A percentile compares a stretch with the other conserved stretches of the same genome.
Conservation (phyloP, 768 basidiomycete genomes). For the Suillus americanus region DNA sequence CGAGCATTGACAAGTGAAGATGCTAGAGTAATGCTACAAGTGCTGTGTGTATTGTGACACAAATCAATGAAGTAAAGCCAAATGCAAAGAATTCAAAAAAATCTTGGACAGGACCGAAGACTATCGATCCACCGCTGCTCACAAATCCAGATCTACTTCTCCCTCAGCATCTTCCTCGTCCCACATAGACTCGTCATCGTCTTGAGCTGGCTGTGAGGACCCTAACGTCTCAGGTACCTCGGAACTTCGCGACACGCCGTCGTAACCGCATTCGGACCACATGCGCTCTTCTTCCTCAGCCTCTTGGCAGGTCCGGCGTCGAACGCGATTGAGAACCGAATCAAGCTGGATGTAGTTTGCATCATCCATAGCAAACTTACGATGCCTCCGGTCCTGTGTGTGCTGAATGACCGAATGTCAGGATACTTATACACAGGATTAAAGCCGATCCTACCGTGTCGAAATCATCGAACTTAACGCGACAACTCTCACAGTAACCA, state of each 20-base stretch:
- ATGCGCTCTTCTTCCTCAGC: slow-evolving; percentile 26
- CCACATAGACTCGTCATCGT: slow-evolving; percentile 24
- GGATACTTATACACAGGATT: background rate
- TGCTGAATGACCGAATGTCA: slow-evolving; percentile 51
- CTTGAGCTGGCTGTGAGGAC: slow-evolving; percentile 17
- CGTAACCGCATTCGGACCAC: slow-evolving; percentile 8
- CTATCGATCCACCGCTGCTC: slow-evolving; percentile 10
- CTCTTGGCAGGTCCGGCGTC: slow-evolving; percentile 38
- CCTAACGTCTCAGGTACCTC: slow-evolving; percentile 22
- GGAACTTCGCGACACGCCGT: slow-evolving; percentile 11
- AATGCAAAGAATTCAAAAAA: slow-evolving; percentile 18
- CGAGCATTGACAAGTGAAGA: slow-evolving; percentile 5
- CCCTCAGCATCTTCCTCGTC: slow-evolving; percentile 20
- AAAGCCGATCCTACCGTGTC: slow-evolving; percentile 53
- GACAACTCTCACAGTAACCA: slow-evolving; percentile 97
- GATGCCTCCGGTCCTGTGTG: slow-evolving; percentile 67
- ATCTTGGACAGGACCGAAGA: slow-evolving; percentile 5
- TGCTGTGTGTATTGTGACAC: slow-evolving; percentile 2
- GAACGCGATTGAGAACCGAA: slow-evolving; percentile 62
- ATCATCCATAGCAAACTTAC: slow-evolving; percentile 76
- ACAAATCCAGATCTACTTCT: slow-evolving; percentile 21
- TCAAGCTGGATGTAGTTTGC: slow-evolving; percentile 82
- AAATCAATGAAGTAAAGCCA: slow-evolving; percentile 15
- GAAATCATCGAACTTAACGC: slow-evolving; percentile 87
- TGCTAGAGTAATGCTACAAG: slow-evolving; percentile 24